Evolutionary conservation across 2,329 filamentous ascomycete species (phyloP).

Genomic region (Septoria petroselini): DNA sequence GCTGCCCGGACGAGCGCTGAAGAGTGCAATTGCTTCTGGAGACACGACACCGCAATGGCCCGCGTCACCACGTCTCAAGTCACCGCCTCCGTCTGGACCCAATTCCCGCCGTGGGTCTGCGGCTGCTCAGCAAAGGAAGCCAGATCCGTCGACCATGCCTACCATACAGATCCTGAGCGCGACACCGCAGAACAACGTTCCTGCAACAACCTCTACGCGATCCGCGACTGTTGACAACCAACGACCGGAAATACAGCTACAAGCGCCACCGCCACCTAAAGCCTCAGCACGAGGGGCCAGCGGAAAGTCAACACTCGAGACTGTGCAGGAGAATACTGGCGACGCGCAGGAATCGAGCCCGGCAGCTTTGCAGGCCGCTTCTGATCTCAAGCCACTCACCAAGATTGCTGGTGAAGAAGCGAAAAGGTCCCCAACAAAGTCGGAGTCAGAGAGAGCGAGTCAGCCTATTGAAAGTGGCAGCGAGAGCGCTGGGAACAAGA

Average conservation of each 20-base stretch:
- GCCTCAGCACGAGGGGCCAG: conserved; percentile 39
- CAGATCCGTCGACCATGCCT: conserved; percentile 42
- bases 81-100: conserved; percentile 62
- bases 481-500: conserved; percentile 61
- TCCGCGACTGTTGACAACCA: conserved; percentile 21
- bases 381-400: conserved; percentile 34
- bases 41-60: conserved; percentile 66
- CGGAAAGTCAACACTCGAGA: conserved; percentile 66
- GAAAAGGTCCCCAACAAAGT: conserved; percentile 35
- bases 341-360: conserved; percentile 66
- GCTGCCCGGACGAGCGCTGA: conserved; percentile 56
- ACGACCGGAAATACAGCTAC: conserved; percentile 41
- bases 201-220: conserved; percentile 18
- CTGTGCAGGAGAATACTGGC: conserved; percentile 60
- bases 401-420: conserved; percentile 29
- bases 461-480: conserved; percentile 56
- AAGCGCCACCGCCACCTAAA: conserved; percentile 39
- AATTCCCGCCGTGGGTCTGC: conserved; percentile 46
- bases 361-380: conserved; percentile 37
- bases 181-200: conserved; percentile 41
- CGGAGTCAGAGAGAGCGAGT: conserved; percentile 25
- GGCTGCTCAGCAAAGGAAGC: conserved; percentile 33
- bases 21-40: conserved; percentile 53
- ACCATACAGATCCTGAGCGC: conserved; percentile 48
- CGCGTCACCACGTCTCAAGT: conserved; percentile 68